Base-by-base conservation (phyloP, 2,329 filamentous ascomycete genomes). In the Podosphaera xanthii region DNA sequence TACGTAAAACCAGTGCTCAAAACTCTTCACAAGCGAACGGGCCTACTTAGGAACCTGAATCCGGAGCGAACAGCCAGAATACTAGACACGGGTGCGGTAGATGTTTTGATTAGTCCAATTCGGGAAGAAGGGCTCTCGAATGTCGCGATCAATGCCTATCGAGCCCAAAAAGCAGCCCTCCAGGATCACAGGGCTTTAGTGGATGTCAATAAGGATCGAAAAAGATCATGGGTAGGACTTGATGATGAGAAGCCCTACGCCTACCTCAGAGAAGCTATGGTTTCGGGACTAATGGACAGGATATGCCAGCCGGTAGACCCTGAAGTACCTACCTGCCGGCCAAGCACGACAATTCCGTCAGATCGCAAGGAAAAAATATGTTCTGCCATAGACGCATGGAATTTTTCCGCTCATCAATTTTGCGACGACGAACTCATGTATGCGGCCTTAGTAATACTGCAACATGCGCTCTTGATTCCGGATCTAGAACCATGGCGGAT, bases 261-360 rank as follows among this genome's bases (percentile, higher is more conserved):
- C 14, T 95, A 95, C 71, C 73, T 96, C 59, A 79, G 90, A 61
- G 90, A 96, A 72, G 87, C 86, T 57, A 95, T 96, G 88, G 90
- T 96, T 4, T 92, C 88, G 1, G 83, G 83, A 60, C 76, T 96
- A 60, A 92, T 95, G 86, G 84, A 83, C 66, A 82, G 87, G 44
- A 95, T 95, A 59, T 95, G 90, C 70, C 86, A 84, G 63, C 79
- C 77, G 48, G 73, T 72, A 73, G 68, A 82, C 72, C 58, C 76
- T 74, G 72, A 87, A 73, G 72, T 83, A 72, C 71, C 78, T 72
- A 72, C 84, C 73, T 71, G 76, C 70, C 74, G 77, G 67, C 79
- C 84, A 65, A 76, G 87, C 64, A 77, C 94, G 62, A 76, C 80
- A 54, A 77, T 96, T 22, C 75, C 81, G 9, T 72, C 79, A 7